These are phyloP conservation scores for Persicaria maculosa DNA, from an alignment of 148 eudicot species.

Conservation along the genomic window DNA sequence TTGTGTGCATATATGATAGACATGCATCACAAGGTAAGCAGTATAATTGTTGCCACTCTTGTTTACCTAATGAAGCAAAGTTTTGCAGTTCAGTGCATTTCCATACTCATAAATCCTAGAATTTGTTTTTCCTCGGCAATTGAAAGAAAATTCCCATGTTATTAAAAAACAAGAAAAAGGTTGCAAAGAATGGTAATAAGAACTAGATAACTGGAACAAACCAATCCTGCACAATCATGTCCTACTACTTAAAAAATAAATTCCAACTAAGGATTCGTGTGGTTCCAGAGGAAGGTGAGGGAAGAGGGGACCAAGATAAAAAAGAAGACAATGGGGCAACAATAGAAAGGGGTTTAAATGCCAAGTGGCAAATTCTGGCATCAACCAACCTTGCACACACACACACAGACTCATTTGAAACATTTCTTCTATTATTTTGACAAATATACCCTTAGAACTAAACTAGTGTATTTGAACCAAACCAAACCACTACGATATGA, in stretches of 20 bases:
- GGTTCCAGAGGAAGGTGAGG: neutral
- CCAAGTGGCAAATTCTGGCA: no score
- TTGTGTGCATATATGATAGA: neutral
- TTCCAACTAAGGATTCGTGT: neutral
- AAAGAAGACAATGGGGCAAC: neutral
- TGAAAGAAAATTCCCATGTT: neutral
- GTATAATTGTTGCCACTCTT: no score
- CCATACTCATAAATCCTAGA: no score
- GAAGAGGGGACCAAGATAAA: neutral
- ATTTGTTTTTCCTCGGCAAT: neutral
- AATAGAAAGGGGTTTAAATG: neutral
- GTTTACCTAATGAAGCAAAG: neutral
- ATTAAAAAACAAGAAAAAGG: neutral
- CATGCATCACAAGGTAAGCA: neutral
- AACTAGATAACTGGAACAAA: neutral
- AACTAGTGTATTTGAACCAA: neutral
- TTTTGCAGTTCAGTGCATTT: no score
- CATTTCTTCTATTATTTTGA: no score
- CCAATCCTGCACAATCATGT: constrained; percentile 1
- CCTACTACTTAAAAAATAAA: neutral
- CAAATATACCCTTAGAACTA: no score
- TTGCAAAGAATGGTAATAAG: neutral
- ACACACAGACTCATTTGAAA: no score
- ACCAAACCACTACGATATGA: neutral
- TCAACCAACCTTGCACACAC: no score